Base-by-base conservation (phyloP, 805 yeast species). In the Wickerhamiella cacticola region DNA sequence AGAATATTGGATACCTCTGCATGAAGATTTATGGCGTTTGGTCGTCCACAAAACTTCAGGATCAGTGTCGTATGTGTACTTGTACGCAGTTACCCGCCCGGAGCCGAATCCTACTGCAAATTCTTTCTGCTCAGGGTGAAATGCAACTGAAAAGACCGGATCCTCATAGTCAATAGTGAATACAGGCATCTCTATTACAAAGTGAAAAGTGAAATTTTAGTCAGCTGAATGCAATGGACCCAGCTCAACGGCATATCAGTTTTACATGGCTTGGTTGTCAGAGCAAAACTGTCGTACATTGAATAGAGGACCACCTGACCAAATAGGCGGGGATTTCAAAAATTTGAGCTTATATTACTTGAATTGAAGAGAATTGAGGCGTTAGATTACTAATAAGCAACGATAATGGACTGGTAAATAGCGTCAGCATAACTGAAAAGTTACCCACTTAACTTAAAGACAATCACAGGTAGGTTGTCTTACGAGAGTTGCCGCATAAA, bases 1-100 rank as follows among this genome's bases (percentile, higher is more conserved):
- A 51, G 79, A 83, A 61, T 85, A 79, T 6, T 75, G 67, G 2
- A 84, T 66, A 3, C 82, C 75, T 38, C 98, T 68, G 51, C 94
- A 85, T 53, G 94, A 80, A 1, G 86, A 88, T 62, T 86, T 87
- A 60, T 89, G 97, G 60, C 97, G 74, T 57, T 76, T 83, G 0
- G 96, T 88, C 48, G 80, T 75, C 98, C 98, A 89, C 16, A 68
- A 45, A 16, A 50, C 52, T 9, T 53, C 55, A 10, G 62, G 63
- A 4, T 80, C 64, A 33, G 56, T 54, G 1, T 67, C 72, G 0
- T 71, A 69, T 49, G 79, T 73, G 55, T 87, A 88, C 35, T 67
- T 63, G 45, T 76, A 68, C 49, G 86, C 71, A 52, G 69, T 73
- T 0, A 87, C 74, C 56, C 79, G 79, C 1, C 97, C 97, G 1